Evolutionary conservation across 2,329 filamentous ascomycete genomes (phyloP).

Genomic region (Pseudogymnoascus sp.): DNA sequence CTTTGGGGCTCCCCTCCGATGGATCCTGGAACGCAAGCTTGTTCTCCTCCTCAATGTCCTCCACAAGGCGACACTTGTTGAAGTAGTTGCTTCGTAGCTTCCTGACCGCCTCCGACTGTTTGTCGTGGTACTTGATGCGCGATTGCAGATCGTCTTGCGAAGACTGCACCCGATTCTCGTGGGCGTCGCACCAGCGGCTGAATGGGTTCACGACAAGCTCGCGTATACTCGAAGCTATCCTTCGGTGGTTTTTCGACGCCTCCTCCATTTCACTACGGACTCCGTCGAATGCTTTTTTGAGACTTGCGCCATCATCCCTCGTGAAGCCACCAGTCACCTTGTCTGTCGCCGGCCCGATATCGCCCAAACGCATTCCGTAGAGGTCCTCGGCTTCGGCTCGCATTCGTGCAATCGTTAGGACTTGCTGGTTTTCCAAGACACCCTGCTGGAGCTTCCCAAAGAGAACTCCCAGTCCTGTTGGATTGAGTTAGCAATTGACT

Average conservation of each 20-base stretch:
- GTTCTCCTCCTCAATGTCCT: constrained; percentile 96
- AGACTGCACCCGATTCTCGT: constrained; percentile 82
- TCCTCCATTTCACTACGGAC: constrained; percentile 89
- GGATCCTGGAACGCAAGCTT: constrained; percentile 95
- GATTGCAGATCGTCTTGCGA: constrained; percentile 90
- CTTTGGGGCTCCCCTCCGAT: constrained; percentile 53
- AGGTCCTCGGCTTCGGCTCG: constrained; percentile 90
- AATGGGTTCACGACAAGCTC: constrained; percentile 94
- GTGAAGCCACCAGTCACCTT: constrained; percentile 75
- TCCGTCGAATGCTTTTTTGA: constrained; percentile 81
- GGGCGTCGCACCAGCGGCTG: constrained; percentile 89
- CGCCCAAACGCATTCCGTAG: constrained; percentile 71
- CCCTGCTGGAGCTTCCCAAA: constrained; percentile 97
- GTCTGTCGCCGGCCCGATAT: constrained; percentile 76
- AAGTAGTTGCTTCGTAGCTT: constrained; percentile 95
- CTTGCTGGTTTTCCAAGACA: constrained; percentile 87
- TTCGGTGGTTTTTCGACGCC: constrained; percentile 80
- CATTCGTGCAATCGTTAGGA: constrained; percentile 84
- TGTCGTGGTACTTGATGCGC: constrained; percentile 86
- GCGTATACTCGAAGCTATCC: constrained; percentile 92
- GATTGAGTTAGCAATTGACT: constrained; percentile 1
- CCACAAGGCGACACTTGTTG: constrained; percentile 94
- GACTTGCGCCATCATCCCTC: constrained; percentile 89
- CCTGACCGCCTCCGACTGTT: constrained; percentile 80
- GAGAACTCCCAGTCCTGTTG: constrained; percentile 72